These are phyloP conservation scores for Penicillium pancosmium DNA, from an alignment of 495 filamentous ascomycete genomes.

Conservation along the genomic window DNA sequence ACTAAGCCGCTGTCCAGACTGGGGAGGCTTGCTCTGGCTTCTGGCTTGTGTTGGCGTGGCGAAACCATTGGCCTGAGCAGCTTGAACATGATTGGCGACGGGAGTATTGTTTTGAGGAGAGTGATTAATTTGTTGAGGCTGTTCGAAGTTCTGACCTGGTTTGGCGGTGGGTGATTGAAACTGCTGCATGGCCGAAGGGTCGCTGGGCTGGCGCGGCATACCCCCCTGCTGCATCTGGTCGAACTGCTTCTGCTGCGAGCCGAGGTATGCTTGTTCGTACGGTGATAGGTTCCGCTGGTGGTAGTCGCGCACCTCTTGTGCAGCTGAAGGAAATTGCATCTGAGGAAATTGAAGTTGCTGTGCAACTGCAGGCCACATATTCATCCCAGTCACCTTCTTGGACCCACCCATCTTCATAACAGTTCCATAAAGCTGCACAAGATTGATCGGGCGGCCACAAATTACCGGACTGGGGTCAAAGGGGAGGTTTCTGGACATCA, in stretches of 20 bases:
- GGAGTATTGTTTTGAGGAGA: conserved; percentile 41
- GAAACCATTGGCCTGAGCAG: conserved; percentile 44
- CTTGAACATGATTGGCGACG: conserved; percentile 36
- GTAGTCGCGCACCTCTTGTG: conserved; percentile 67
- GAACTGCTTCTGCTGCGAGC: conserved; percentile 59
- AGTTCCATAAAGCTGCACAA: conserved; percentile 73
- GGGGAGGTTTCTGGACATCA: conserved; percentile 66
- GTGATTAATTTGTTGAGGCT: conserved; percentile 36
- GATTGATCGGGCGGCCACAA: conserved; percentile 67
- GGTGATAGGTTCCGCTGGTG: conserved; percentile 72
- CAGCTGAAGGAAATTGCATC: conserved; percentile 64
- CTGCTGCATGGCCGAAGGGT: conserved; percentile 38
- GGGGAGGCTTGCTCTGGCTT: conserved; percentile 40
- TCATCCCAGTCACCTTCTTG: conserved; percentile 65
- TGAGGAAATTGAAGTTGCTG: conserved; percentile 66
- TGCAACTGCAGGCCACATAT: conserved; percentile 73
- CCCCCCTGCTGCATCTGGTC: conserved; percentile 53
- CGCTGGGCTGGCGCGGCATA: conserved; percentile 36
- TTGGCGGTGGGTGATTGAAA: conserved; percentile 45
- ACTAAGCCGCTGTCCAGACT: conserved; percentile 41
- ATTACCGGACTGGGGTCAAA: conserved; percentile 72
- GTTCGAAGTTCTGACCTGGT: conserved; percentile 35
- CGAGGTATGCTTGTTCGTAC: conserved; percentile 75
- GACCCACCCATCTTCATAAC: conserved; percentile 81
- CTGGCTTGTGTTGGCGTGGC: conserved; percentile 45